phyloP scores from a whole-genome alignment of 108 stramenopile genomes.

The Chaetoceros muelleri region DNA sequence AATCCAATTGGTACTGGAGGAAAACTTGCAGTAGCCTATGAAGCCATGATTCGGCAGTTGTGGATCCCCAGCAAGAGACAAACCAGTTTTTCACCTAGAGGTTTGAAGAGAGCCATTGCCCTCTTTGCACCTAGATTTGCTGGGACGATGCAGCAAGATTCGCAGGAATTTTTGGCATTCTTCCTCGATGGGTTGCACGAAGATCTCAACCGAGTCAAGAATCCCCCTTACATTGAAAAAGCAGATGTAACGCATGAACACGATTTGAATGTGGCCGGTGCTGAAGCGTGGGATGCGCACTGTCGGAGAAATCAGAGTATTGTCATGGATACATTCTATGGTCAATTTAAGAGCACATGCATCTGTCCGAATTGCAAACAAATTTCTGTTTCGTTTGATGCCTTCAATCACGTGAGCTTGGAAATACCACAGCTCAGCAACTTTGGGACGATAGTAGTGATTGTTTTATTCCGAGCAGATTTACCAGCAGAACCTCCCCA shows the following conservation, averaged over 20 bases:
- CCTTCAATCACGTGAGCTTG: conserved; percentile 73
- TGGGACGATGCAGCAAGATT: conserved; percentile 78
- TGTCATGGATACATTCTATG: conserved; percentile 70
- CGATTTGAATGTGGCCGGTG: conserved; percentile 54
- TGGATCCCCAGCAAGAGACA: conserved; percentile 39
- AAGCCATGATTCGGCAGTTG: conserved; percentile 48
- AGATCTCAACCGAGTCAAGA: conserved; percentile 87
- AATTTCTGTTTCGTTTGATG: conserved; percentile 86
- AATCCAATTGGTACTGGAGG: conserved; percentile 81
- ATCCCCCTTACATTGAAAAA: conserved; percentile 86
- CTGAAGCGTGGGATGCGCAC: conserved; percentile 58
- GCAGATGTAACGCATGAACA: conserved; percentile 55
- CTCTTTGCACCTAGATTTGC: conserved; percentile 64
- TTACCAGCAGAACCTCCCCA: conserved; percentile 11
- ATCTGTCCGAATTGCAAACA: conserved; percentile 78
- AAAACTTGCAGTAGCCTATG: conserved; percentile 67
- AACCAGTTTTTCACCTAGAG: conserved; percentile 33
- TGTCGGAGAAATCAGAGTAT: conserved; percentile 61
- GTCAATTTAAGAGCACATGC: conserved; percentile 75
- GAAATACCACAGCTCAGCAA: conserved; percentile 49
- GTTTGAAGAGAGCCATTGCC: conserved; percentile 65
- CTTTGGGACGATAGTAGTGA: conserved; percentile 4
- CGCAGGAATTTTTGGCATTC: conserved; percentile 88
- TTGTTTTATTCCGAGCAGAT: conserved; percentile 14
- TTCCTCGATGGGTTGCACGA: conserved; percentile 91